These are phyloP conservation scores for Talaromyces sp. DNA, from an alignment of 2,329 filamentous ascomycete genomes.

Conservation along the genomic window DNA sequence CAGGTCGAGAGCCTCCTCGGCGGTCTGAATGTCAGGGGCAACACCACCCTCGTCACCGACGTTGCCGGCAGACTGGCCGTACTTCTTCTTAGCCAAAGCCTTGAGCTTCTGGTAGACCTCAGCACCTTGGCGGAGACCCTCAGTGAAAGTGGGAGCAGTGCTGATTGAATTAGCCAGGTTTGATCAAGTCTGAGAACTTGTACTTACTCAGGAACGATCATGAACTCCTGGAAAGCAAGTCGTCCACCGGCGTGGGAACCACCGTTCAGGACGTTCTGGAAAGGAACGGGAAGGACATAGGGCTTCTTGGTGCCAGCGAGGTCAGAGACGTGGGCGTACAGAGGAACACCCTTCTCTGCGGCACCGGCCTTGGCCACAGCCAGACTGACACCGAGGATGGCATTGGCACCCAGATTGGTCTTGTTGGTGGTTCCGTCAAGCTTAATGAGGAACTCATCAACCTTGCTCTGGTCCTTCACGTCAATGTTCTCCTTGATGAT, in stretches of 20 bases:
- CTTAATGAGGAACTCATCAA: constrained; percentile 79
- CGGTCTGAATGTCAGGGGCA: constrained; percentile 94
- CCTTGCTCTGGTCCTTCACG: constrained; percentile 77
- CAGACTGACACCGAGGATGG: constrained; percentile 78
- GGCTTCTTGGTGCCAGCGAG: constrained; percentile 87
- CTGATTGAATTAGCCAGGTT: constrained; percentile 36
- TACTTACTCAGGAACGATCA: constrained; percentile 77
- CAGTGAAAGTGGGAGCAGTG: constrained; percentile 81
- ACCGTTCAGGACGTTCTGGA: constrained; percentile 92
- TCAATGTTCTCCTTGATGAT: constrained; percentile 78
- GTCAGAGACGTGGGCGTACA: constrained; percentile 84
- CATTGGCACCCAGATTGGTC: constrained; percentile 81
- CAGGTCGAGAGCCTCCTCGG: constrained; percentile 93
- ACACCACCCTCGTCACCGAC: constrained; percentile 99
- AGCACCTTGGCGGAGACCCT: constrained; percentile 91
- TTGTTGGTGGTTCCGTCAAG: constrained; percentile 84
- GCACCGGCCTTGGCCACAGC: constrained; percentile 84
- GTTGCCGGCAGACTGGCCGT: constrained; percentile 97
- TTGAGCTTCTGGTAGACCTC: constrained; percentile 99
- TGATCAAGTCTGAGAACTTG: constrained; percentile 4
- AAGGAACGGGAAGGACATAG: constrained; percentile 82
- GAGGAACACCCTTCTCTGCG: constrained; percentile 80
- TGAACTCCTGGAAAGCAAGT: constrained; percentile 93
- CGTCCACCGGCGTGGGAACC: constrained; percentile 96
- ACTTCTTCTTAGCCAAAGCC: constrained; percentile 96